Evolutionary conservation across 192 early-diverging fungal genomes (phyloP), one percentile per base, ranked within the genome.

Genomic region (Spizellomyces punctatus): DNA sequence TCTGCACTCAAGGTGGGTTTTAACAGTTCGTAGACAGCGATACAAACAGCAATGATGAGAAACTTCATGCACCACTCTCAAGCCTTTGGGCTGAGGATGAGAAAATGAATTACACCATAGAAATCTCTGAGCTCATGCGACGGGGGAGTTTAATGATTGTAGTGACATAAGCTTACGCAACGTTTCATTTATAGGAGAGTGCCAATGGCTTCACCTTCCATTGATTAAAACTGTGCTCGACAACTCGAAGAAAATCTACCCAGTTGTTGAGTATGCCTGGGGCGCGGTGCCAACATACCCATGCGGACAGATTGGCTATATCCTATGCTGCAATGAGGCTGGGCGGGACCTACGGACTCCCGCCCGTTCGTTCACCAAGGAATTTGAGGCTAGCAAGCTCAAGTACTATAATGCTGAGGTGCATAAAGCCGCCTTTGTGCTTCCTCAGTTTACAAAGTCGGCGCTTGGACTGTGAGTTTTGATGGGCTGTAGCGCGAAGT

Each of bases 251-350:
- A 80, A 86, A 48, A 81, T 99, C 67, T 99, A 92, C 85, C 93
- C 98, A 10, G 84, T 88, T 8, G 96, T 93, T 64, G 93, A 92
- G 76, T 99, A 99, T 75, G 95, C 95, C 36, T 96, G 91, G 84
- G 91, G 90, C 43, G 91, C 91, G 50, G 93, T 99, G 73, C 98
- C 98, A 60, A 99, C 96, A 17, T 99, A 99, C 82, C 96, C 98
- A 49, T 91, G 89, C 75, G 98, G 98, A 52, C 94, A 96, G 79
- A 99, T 99, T 81, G 98, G 98, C 66, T 93, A 93, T 71, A 88
- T 98, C 72, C 77, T 99, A 63, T 96, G 94, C 84, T 90, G 90
- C 85, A 96, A 95, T 86, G 88, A 94, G 72, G 77, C 82, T 56
- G 82, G 85, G 16, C 77, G 85, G 46, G 86, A 91, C 78, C 78